Base-by-base conservation (phyloP, 768 basidiomycete genomes). In the Sporobolomyces roseus region DNA sequence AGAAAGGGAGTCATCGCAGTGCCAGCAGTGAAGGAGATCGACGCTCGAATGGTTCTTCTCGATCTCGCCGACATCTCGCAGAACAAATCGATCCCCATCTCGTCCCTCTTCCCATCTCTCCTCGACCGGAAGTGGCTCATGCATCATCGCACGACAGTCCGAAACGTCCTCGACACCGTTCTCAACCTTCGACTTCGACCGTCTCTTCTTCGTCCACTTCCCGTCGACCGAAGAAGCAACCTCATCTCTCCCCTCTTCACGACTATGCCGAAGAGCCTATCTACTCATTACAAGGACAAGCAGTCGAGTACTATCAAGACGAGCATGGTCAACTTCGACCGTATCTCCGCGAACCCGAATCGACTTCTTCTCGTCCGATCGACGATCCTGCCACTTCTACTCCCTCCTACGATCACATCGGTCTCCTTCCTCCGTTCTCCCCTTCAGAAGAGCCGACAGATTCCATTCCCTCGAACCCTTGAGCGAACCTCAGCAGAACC, bases 231-330 rank as follows among this genome's bases (percentile, higher is more conserved):
- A 25, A 30, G 12, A 58, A 58, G 9, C 56, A 58, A 30, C 27
- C 56, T 29, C 65, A 60, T 32, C 65, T 33, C 9, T 56, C 63
- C n/a, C 65, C 50, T 23, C 58, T 60, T 29, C 49, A 59, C 21
- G 49, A 30, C 41, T 30, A 54, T 27, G 27, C 35, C 21, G 48
- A 51, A 14, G 45, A 36, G 7, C 36, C 36, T 49, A 45, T 30
- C 45, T n/a, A 30, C 13, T 45, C 52, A 16, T 4, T 32, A 12
- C 16, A 41, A 4, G 41, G 33, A 33, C 19, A 8, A 10, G 17
- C 43, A 19, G 29, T n/a, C 56, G 35, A 60, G 58, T 66, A 66
- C 50, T 66, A 60, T 21, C 56, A 66, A 46, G 65, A 66, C 38
- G 65, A 51, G 58, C 43, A 66, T 43, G 65, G 65, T 8, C 65